Conservation (phyloP, 2,329 filamentous ascomycete genomes). For the Verticillium zaregamsianum region DNA sequence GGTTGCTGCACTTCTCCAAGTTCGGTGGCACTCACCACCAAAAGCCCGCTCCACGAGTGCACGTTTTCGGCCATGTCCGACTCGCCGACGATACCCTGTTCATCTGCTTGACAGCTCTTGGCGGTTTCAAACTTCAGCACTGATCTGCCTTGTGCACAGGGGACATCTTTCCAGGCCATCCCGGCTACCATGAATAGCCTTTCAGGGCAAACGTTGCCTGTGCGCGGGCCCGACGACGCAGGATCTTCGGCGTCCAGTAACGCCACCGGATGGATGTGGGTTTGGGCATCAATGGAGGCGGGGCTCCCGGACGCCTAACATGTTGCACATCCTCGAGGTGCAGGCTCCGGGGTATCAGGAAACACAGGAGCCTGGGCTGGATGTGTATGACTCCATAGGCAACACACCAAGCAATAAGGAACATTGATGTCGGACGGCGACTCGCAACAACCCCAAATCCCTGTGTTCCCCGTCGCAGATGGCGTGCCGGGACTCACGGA, state of each 20-base stretch:
- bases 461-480: not conserved
- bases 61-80: not conserved
- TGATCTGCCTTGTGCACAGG: not conserved
- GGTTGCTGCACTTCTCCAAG: too few species aligned
- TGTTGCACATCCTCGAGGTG: not conserved
- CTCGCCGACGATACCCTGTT: not conserved
- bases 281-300: not conserved
- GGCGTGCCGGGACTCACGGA: too few species aligned
- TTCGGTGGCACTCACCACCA: not conserved
- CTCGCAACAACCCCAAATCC: not conserved
- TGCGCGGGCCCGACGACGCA: not conserved
- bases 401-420: not conserved
- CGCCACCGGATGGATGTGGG: not conserved
- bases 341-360: not conserved
- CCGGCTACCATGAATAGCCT: not conserved
- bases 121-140: not conserved
- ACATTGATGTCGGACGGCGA: not conserved
- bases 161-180: not conserved
- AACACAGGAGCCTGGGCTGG: not conserved
- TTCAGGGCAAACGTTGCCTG: not conserved
- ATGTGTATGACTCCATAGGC: not conserved
- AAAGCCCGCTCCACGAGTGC: not conserved
- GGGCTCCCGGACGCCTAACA: not conserved
- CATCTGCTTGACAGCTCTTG: not conserved
- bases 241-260: not conserved